A percentile compares a stretch with the other conserved stretches of the same genome.
These are phyloP conservation scores for Teratosphaeria epicoccoides DNA, from an alignment of 2,329 filamentous ascomycete species.

Conservation along the genomic window DNA sequence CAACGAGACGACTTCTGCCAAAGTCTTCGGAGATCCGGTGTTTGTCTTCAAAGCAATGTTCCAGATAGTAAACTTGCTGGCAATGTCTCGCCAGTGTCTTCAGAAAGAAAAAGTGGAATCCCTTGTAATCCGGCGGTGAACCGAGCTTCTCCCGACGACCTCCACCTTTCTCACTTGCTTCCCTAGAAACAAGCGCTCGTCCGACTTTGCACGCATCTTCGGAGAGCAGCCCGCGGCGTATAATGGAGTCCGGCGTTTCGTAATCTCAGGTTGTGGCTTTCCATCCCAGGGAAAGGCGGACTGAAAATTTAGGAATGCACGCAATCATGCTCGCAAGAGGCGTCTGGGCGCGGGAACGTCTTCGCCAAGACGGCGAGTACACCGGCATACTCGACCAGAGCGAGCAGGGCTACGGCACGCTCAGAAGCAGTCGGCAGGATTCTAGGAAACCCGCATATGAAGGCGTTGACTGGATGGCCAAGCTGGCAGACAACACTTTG, in stretches of 20 bases:
- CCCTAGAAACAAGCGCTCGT: not conserved
- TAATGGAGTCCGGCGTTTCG: not conserved
- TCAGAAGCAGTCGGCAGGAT: not conserved
- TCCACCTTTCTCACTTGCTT: not conserved
- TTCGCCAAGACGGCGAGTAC: not conserved
- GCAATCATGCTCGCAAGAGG: slow-evolving; percentile 2
- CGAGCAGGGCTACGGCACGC: slow-evolving; percentile 5
- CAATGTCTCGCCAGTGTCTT: not conserved
- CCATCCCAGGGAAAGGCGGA: not conserved
- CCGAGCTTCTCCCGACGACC: not conserved
- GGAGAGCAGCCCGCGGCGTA: not conserved
- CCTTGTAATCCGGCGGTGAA: not conserved
- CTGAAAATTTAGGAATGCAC: not conserved
- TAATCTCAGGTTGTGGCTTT: not conserved
- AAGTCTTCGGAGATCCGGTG: no score
- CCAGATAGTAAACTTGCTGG: not conserved
- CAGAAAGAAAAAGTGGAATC: not conserved
- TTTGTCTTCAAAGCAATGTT: not conserved
- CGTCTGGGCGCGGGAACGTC: slow-evolving; percentile 4
- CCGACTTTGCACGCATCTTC: not conserved
- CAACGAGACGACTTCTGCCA: no score
- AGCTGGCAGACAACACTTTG: slow-evolving; percentile 13
- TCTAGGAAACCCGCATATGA: not conserved
- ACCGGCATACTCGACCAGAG: not conserved
- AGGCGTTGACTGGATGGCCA: slow-evolving; percentile 18